phyloP scores from a whole-genome alignment of 345 rosid genomes.

The Brassica carinata region DNA sequence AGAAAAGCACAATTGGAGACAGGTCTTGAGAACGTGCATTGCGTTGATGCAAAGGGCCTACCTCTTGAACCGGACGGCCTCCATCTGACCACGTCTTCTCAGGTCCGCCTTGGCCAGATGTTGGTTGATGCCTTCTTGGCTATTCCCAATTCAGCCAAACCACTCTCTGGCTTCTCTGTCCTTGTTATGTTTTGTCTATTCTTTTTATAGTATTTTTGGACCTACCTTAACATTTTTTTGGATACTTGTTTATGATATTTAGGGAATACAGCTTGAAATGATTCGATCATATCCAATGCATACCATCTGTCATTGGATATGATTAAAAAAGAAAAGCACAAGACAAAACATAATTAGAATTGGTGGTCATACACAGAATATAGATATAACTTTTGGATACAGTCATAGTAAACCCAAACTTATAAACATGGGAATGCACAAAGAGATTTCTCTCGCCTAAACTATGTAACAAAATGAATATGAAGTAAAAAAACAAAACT shows the following conservation, averaged over 20 bases:
- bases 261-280: neutral
- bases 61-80: slow-evolving; percentile 65
- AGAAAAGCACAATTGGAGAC: slow-evolving; percentile 64
- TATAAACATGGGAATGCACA: slow-evolving; percentile 12
- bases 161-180: slow-evolving; percentile 21
- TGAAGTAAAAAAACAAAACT: slow-evolving; percentile 8
- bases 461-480: slow-evolving; percentile 23
- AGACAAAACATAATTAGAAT: neutral
- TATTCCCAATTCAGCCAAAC: slow-evolving; percentile 31
- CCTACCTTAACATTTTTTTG: neutral
- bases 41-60: slow-evolving; percentile 77
- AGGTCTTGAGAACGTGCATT: slow-evolving; percentile 51
- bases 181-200: slow-evolving; percentile 2
- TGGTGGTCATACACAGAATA: slow-evolving; percentile 10
- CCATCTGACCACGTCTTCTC: slow-evolving; percentile 72
- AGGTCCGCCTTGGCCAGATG: slow-evolving; percentile 69
- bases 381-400: slow-evolving; percentile 13
- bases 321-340: neutral
- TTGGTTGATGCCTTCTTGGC: slow-evolving; percentile 57
- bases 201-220: neutral
- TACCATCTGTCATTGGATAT: neutral
- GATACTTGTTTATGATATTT: neutral
- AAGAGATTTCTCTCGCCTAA: slow-evolving; percentile 12
- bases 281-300: slow-evolving; percentile 16
- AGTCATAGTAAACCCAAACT: neutral